Evolutionary conservation across 1,284 basidiomycete genomes (phyloP), one percentile per base, ranked within the genome.

Genomic region (Grifola frondosa): DNA sequence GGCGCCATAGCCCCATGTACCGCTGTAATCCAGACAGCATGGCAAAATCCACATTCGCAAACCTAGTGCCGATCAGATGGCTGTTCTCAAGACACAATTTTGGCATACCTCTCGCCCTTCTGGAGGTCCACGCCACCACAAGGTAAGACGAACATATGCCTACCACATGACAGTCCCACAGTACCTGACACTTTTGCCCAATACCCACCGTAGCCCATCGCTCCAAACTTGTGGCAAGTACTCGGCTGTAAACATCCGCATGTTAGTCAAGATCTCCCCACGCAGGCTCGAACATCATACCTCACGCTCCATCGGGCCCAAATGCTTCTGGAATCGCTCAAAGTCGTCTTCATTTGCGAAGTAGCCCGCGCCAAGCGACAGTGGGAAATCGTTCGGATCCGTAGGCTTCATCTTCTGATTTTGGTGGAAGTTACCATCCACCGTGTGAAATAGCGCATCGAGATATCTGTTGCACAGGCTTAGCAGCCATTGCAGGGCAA

Each of bases 401-500:
- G 31, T 20, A 5, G 36, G 16, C 13, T 41, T 44, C 10, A 17
- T 20, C 29, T 47, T 47, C 24, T 39, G 35, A 24, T 40, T 38
- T 15, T 38, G 36, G 15, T 50, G 49, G 23, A 42, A 50, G 25
- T 50, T 50, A 26, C 49, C 42, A 31, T 50, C 44, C 1, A 47
- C 42, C 6, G 34, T 29, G 29, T 30, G 35, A 23, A 25, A 37
- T 9, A 50, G 17, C 1, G 42, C n/a, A 16, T 50, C 44, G 5
- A 46, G 21, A n/a, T 37, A 39, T 5, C 37, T 47, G 22, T 31
- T 3, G 13, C n/a, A n/a, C n/a, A n/a, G n/a, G n/a, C n/a, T n/a
- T n/a, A n/a, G n/a, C n/a, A n/a, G n/a, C n/a, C n/a, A n/a, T n/a
- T n/a, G n/a, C n/a, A n/a, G n/a, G n/a, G n/a, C n/a, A n/a, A n/a